A percentile compares a stretch with the other conserved stretches of the same genome.
Evolutionary conservation across 2,329 filamentous ascomycete species (phyloP).

Genomic region (Teratosphaeria gauchensis): DNA sequence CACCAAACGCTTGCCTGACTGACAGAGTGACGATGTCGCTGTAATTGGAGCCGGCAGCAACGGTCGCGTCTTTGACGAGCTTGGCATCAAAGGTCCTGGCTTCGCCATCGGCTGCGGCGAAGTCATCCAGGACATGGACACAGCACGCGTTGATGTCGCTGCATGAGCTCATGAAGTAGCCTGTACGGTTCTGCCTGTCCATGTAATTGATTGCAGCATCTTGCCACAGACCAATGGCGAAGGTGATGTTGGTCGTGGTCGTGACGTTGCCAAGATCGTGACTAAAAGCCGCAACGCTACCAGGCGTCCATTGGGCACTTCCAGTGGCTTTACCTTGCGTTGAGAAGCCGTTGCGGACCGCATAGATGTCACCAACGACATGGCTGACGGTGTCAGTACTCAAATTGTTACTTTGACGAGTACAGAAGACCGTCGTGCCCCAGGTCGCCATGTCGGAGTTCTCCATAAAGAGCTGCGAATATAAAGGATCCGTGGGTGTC

Average conservation of each 20-base stretch:
- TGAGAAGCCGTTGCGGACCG: slow-evolving; percentile 26
- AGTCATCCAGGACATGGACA: slow-evolving; percentile 32
- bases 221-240: slow-evolving; percentile 34
- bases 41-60: slow-evolving; percentile 39
- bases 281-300: slow-evolving; percentile 27
- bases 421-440: slow-evolving; percentile 34
- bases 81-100: slow-evolving; percentile 17
- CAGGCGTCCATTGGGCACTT: slow-evolving; percentile 15
- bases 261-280: slow-evolving; percentile 31
- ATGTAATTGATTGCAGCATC: slow-evolving; percentile 34
- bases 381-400: neutral
- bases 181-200: slow-evolving; percentile 27
- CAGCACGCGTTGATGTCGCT: slow-evolving; percentile 26
- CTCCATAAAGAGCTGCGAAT: slow-evolving; percentile 22
- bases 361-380: slow-evolving; percentile 20
- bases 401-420: slow-evolving; percentile 23
- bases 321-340: slow-evolving; percentile 22
- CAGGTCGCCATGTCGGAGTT: slow-evolving; percentile 31
- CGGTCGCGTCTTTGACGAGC: slow-evolving; percentile 22
- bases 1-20: slow-evolving; percentile 44
- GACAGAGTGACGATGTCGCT: slow-evolving; percentile 41
- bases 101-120: slow-evolving; percentile 26
- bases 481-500: neutral
- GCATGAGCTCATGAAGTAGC: slow-evolving; percentile 31
- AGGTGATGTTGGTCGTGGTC: slow-evolving; percentile 12